Evolutionary conservation across 495 filamentous ascomycete species (phyloP).

Genomic region (Staphylotrichum longicolle): DNA sequence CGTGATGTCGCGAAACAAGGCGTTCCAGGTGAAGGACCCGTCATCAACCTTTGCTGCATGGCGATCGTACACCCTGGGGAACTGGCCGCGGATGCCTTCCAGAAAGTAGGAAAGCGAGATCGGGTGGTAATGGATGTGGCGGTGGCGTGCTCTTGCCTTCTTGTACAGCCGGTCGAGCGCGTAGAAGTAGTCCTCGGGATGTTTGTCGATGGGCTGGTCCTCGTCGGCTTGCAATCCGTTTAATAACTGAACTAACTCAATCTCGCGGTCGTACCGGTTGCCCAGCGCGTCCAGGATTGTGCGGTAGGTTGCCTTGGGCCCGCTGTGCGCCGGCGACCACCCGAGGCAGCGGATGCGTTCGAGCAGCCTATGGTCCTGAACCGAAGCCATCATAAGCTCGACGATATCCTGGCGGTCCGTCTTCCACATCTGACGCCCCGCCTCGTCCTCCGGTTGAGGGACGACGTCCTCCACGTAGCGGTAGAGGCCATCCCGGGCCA

Average conservation of each 20-base stretch:
- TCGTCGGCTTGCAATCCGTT: not conserved
- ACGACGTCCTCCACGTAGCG: not conserved
- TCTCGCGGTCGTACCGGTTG: not conserved
- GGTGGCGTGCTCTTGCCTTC: too few relatives aligned
- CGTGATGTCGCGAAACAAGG: not conserved
- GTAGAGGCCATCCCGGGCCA: not conserved
- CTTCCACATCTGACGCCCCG: not conserved
- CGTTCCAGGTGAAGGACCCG: not conserved
- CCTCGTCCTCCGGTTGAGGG: not conserved
- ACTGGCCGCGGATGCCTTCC: not conserved
- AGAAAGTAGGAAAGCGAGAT: not conserved
- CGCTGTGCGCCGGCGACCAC: not conserved
- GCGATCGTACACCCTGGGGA: not conserved
- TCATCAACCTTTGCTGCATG: not conserved
- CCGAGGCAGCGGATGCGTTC: not conserved
- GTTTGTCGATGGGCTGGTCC: too few relatives aligned
- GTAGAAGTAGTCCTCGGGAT: not conserved
- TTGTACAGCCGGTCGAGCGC: not conserved
- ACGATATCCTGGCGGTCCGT: not conserved
- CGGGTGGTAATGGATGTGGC: too few relatives aligned
- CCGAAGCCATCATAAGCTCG: not conserved
- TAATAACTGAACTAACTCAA: not conserved
- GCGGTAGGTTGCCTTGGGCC: not conserved
- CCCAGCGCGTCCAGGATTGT: not conserved
- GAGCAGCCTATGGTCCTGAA: not conserved